Evolutionary conservation across 2,329 filamentous ascomycete genomes (phyloP).

Genomic region (Talaromyces piceae): DNA sequence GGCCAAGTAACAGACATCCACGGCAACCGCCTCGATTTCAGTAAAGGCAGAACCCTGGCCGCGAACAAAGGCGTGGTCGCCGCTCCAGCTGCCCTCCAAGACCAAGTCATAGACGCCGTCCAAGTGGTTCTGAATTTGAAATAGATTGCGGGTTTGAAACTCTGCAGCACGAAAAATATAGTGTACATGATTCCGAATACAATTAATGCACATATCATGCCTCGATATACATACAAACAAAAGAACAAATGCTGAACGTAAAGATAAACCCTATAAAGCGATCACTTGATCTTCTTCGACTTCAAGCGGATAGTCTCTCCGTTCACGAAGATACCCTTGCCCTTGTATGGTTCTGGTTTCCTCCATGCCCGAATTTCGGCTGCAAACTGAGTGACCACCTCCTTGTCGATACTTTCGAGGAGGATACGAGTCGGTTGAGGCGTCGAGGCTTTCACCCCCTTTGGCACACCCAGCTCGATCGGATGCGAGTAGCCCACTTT

Average conservation of each 20-base stretch:
- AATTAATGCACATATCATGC: conserved; percentile 14
- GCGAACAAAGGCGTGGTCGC: conserved; percentile 93
- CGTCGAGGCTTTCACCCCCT: conserved; percentile 75
- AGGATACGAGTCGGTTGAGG: conserved; percentile 88
- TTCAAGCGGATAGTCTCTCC: conserved; percentile 97
- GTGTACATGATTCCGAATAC: conserved; percentile 29
- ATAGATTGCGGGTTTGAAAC: conserved; percentile 13
- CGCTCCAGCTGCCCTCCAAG: conserved; percentile 69
- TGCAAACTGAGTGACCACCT: conserved; percentile 83
- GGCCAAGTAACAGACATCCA: conserved; percentile 84
- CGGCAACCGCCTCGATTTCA: conserved; percentile 80
- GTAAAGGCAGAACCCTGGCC: conserved; percentile 72
- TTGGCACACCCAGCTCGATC: conserved; percentile 77
- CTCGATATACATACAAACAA: conserved; percentile 18
- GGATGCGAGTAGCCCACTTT: conserved; percentile 97
- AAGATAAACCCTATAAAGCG: conserved; percentile 11
- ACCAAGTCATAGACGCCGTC: conserved; percentile 69
- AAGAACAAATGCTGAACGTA: conserved; percentile 9
- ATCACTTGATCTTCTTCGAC: conserved; percentile 91
- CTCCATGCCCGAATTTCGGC: conserved; percentile 84
- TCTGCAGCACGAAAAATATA: conserved; percentile 13
- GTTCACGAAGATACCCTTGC: conserved; percentile 97
- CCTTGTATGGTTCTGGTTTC: conserved; percentile 94
- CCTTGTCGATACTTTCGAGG: conserved; percentile 78
- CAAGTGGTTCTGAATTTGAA: conserved; percentile 62